phyloP scores from a whole-genome alignment of 2,329 filamentous ascomycete genomes.

The Dryadomyces sulphureus region DNA sequence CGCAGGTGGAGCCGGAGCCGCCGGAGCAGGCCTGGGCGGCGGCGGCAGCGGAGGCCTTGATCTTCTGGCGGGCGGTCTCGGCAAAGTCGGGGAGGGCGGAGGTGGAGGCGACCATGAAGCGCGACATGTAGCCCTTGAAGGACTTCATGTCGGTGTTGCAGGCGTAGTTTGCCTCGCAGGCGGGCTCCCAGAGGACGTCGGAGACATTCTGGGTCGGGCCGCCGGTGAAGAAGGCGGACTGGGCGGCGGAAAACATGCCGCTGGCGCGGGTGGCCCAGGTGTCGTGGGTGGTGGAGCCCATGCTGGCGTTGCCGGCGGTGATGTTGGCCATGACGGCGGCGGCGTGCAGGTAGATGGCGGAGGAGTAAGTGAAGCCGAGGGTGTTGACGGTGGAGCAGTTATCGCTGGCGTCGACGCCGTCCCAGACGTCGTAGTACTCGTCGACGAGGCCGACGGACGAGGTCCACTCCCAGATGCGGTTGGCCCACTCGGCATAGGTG shows the following conservation, averaged over 20 bases:
- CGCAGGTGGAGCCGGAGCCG: conserved; percentile 37
- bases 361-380: conserved; percentile 49
- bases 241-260: conserved; percentile 34
- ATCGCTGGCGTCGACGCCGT: conserved; percentile 40
- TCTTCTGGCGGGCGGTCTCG: conserved; percentile 28
- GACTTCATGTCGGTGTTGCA: conserved; percentile 52
- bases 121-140: conserved; percentile 53
- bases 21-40: conserved; percentile 44
- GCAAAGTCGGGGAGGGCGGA: conserved; percentile 40
- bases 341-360: conserved; percentile 51
- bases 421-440: conserved; percentile 38
- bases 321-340: conserved; percentile 48
- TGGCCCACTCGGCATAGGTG: conserved; percentile 53
- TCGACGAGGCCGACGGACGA: conserved; percentile 41
- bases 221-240: conserved; percentile 1
- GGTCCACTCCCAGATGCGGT: conserved; percentile 53
- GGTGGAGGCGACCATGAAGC: conserved; percentile 47
- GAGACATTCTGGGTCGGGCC: conserved; percentile 32
- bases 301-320: conserved; percentile 22
- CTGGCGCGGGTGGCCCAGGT: conserved; percentile 39
- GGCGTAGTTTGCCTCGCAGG: conserved; percentile 42
- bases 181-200: conserved; percentile 48
- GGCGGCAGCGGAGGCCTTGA: conserved; percentile 37
- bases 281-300: conserved; percentile 15
- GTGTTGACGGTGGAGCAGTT: conserved; percentile 39